Evolutionary conservation across 139 green algal species (phyloP).

Genomic region (Chara braunii): DNA sequence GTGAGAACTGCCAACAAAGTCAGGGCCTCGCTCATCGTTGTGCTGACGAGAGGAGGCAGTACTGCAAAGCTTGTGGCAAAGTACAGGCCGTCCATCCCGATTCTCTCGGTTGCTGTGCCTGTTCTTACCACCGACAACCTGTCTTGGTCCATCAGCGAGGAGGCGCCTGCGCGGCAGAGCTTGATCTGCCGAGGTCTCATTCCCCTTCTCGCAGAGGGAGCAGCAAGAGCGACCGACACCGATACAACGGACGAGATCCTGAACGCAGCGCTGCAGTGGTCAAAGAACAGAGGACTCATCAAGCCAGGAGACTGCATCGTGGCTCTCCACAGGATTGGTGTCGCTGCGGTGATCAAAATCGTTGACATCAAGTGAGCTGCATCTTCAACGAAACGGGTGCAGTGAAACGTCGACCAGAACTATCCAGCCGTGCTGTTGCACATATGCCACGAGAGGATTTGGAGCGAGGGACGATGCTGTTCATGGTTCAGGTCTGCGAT

Average conservation of each 20-base stretch:
- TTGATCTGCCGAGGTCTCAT: conserved; percentile 46
- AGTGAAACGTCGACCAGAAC: too few species aligned
- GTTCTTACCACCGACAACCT: conserved; percentile 43
- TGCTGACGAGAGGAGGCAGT: conserved; percentile 43
- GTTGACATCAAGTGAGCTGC: conserved; percentile 37
- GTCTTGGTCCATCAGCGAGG: conserved; percentile 3
- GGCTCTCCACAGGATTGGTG: conserved; percentile 34
- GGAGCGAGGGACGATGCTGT: too few species aligned
- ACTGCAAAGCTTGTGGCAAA: conserved; percentile 49
- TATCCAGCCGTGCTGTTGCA: too few species aligned
- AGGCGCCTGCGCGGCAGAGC: conserved; percentile 35
- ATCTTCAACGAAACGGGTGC: too few species aligned
- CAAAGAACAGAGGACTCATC: conserved; percentile 7
- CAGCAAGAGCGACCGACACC: conserved; percentile 30
- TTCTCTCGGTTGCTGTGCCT: conserved; percentile 48
- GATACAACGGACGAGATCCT: conserved; percentile 37
- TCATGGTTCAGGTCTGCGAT: too few species aligned
- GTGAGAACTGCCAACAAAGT: conserved; percentile 88
- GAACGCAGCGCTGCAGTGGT: conserved; percentile 9
- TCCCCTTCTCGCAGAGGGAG: conserved; percentile 32
- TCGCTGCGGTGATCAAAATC: conserved; percentile 41
- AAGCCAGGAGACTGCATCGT: conserved; percentile 35
- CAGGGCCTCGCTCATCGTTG: conserved; percentile 60
- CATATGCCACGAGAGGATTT: too few species aligned
- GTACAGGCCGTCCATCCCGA: conserved; percentile 44